Conservation (phyloP, 2,329 filamentous ascomycete genomes). For the Sclerotinia borealis region DNA sequence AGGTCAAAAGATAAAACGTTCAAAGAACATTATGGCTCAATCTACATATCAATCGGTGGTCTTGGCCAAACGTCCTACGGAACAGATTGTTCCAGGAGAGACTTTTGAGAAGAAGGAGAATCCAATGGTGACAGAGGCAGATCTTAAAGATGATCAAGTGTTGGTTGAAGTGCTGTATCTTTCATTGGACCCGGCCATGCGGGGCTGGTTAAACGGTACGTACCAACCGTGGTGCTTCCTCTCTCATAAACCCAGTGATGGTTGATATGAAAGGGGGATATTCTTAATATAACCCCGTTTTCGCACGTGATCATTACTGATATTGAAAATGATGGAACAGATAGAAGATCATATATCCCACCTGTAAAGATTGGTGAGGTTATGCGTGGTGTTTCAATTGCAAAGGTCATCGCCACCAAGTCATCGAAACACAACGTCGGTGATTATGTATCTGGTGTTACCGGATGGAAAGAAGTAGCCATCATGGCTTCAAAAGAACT, state of each 20-base stretch:
- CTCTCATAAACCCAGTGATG: neutral
- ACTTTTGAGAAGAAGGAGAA: slow-evolving; percentile 54
- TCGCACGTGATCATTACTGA: slow-evolving; percentile 2
- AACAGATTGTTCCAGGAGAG: slow-evolving; percentile 55
- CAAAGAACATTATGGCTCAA: slow-evolving; percentile 29
- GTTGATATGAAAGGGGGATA: neutral
- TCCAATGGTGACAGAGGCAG: slow-evolving; percentile 39
- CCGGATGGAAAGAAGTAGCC: slow-evolving; percentile 63
- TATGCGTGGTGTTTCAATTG: slow-evolving; percentile 60
- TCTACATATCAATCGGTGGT: slow-evolving; percentile 39
- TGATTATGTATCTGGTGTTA: slow-evolving; percentile 47
- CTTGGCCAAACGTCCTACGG: slow-evolving; percentile 58
- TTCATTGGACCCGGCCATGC: slow-evolving; percentile 70
- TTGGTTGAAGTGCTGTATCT: slow-evolving; percentile 57
- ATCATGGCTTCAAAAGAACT: slow-evolving; percentile 49
- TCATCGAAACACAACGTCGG: slow-evolving; percentile 49
- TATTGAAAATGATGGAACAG: slow-evolving; percentile 18
- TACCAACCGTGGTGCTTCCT: slow-evolving; percentile 6
- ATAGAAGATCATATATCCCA: slow-evolving; percentile 56
- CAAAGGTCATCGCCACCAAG: slow-evolving; percentile 56
- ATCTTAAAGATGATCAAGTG: slow-evolving; percentile 59
- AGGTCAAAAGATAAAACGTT: slow-evolving; percentile 14
- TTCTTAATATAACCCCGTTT: neutral
- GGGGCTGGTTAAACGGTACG: slow-evolving; percentile 60
- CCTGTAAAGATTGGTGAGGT: slow-evolving; percentile 61